Percentiles rank a stretch among this genome's conserved stretches.
Evolutionary conservation across 2,329 filamentous ascomycete species (phyloP).

Genomic region (Penicillium sp.): DNA sequence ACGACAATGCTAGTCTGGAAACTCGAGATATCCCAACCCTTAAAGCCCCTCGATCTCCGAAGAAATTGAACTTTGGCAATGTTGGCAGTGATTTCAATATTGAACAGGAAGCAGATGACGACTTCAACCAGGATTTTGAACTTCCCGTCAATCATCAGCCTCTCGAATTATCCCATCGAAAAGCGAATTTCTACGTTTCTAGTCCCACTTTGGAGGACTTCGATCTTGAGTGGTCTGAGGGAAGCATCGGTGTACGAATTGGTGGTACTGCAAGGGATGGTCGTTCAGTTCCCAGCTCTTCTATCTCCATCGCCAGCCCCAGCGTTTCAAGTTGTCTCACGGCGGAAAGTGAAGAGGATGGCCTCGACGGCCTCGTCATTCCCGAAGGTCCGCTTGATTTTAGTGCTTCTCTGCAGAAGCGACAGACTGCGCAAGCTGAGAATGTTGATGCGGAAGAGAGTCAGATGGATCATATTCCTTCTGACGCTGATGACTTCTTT

Average conservation of each 20-base stretch:
- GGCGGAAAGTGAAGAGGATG: slow-evolving; percentile 89
- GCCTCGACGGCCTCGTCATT: slow-evolving; percentile 82
- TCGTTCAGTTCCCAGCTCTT: slow-evolving; percentile 80
- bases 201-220: slow-evolving; percentile 68
- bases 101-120: slow-evolving; percentile 57
- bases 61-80: slow-evolving; percentile 48
- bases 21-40: slow-evolving; percentile 66
- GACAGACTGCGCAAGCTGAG: slow-evolving; percentile 53
- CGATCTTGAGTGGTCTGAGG: slow-evolving; percentile 82
- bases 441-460: slow-evolving; percentile 32
- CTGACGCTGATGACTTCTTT: slow-evolving; percentile 70
- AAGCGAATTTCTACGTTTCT: slow-evolving; percentile 63
- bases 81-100: slow-evolving; percentile 33
- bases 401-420: slow-evolving; percentile 70
- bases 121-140: slow-evolving; percentile 71
- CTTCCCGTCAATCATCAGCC: slow-evolving; percentile 63
- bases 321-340: slow-evolving; percentile 90
- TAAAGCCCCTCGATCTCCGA: slow-evolving; percentile 57
- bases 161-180: slow-evolving; percentile 60
- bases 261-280: slow-evolving; percentile 79
- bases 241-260: slow-evolving; percentile 85
- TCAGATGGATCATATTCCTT: slow-evolving; percentile 17
- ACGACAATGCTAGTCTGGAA: slow-evolving; percentile 60
- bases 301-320: slow-evolving; percentile 83
- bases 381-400: slow-evolving; percentile 83